Conservation (phyloP, 2,329 filamentous ascomycete genomes). For the Zasmidium cellare region DNA sequence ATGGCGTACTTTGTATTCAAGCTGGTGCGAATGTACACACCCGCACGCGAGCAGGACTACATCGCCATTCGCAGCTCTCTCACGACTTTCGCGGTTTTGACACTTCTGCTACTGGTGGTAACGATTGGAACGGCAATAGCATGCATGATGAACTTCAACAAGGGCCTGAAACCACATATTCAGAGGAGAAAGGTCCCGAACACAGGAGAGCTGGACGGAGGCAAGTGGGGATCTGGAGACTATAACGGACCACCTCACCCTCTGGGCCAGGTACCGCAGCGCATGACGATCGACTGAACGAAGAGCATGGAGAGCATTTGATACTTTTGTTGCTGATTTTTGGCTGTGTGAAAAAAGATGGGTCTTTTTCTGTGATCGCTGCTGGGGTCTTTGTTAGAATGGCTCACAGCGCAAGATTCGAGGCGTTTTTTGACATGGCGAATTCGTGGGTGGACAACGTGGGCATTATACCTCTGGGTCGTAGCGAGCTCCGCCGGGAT, state of each 20-base stretch:
- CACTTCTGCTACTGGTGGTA: slow-evolving; percentile 80
- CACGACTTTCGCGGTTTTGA: slow-evolving; percentile 91
- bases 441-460: neutral
- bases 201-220: slow-evolving; percentile 15
- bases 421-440: neutral
- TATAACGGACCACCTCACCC: slow-evolving; percentile 29
- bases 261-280: slow-evolving; percentile 30
- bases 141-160: slow-evolving; percentile 88
- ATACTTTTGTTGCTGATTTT: neutral
- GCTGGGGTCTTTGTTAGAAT: neutral
- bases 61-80: slow-evolving; percentile 77
- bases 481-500: neutral
- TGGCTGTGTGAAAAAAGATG: neutral
- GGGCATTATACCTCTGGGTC: neutral
- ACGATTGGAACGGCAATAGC: slow-evolving; percentile 85
- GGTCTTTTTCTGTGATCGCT: neutral
- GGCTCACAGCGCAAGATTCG: neutral
- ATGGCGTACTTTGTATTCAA: slow-evolving; percentile 98
- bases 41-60: slow-evolving; percentile 57
- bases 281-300: slow-evolving; percentile 51
- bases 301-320: neutral
- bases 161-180: slow-evolving; percentile 85
- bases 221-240: slow-evolving; percentile 22
- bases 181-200: slow-evolving; percentile 38
- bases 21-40: slow-evolving; percentile 88